These are phyloP conservation scores for Sambucus nigra DNA, from an alignment of 129 eudicot genomes.

Conservation along the genomic window DNA sequence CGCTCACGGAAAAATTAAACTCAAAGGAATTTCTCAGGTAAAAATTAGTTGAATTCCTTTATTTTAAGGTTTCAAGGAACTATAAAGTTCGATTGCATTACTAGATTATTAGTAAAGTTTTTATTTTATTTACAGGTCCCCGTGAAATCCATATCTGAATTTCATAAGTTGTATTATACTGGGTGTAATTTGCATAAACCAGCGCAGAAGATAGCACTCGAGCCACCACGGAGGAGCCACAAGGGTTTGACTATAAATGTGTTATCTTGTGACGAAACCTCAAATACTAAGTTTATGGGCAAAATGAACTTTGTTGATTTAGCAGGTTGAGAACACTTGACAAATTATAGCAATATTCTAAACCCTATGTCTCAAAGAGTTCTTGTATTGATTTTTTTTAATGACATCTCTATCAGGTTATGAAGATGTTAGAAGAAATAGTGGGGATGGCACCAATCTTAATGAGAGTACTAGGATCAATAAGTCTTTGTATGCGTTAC, in stretches of 20 bases:
- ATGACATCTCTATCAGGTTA: slow-evolving; percentile 42
- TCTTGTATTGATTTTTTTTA: not conserved
- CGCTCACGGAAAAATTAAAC: slow-evolving; percentile 55
- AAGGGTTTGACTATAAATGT: slow-evolving; percentile 58
- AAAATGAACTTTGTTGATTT: slow-evolving; percentile 82
- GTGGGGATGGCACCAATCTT: slow-evolving; percentile 34
- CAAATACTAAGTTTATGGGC: slow-evolving; percentile 28
- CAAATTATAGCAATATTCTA: not conserved
- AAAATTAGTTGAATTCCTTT: slow-evolving; percentile 10
- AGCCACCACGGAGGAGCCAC: slow-evolving; percentile 52
- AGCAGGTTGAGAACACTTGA: slow-evolving; percentile 44
- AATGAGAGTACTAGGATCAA: slow-evolving; percentile 46
- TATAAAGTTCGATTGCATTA: not conserved
- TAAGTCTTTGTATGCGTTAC: slow-evolving; percentile 58
- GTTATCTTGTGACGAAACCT: slow-evolving; percentile 25
- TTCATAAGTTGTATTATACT: slow-evolving; percentile 35
- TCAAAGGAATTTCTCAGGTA: slow-evolving; percentile 76
- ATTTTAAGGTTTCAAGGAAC: not conserved
- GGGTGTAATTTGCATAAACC: slow-evolving; percentile 18
- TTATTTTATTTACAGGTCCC: slow-evolving; percentile 31
- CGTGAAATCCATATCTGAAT: slow-evolving; percentile 47
- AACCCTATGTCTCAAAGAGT: not conserved
- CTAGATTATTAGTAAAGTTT: not conserved
- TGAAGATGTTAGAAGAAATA: slow-evolving; percentile 50
- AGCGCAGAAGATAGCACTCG: slow-evolving; percentile 29